phyloP scores from a whole-genome alignment of 495 filamentous ascomycete genomes.

The Margaritispora aquatica region DNA sequence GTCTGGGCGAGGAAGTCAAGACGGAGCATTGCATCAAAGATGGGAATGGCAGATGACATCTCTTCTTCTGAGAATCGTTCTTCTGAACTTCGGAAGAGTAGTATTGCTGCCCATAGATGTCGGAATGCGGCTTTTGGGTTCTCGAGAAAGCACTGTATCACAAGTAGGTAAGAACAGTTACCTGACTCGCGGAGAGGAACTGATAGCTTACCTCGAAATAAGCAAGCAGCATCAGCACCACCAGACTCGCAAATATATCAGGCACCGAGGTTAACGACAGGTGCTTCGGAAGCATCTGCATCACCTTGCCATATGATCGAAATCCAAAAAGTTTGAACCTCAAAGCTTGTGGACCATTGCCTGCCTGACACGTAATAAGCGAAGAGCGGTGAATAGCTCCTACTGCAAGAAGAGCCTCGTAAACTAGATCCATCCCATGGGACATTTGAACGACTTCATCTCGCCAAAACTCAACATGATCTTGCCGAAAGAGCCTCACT shows the following conservation, averaged over 20 bases:
- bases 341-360: neutral
- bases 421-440: slow-evolving; percentile 8
- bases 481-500: slow-evolving; percentile 4
- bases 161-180: too few species aligned
- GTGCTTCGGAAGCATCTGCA: slow-evolving; percentile 7
- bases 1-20: slow-evolving; percentile 62
- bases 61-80: slow-evolving; percentile 1
- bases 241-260: slow-evolving; percentile 2
- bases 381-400: slow-evolving; percentile 12
- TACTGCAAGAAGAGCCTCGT: slow-evolving; percentile 11
- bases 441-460: slow-evolving; percentile 18
- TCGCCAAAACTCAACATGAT: slow-evolving; percentile 14
- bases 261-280: neutral
- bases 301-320: slow-evolving; percentile 9
- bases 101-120: slow-evolving; percentile 15
- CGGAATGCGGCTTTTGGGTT: slow-evolving; percentile 10
- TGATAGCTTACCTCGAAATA: slow-evolving; percentile 11
- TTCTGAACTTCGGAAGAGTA: slow-evolving; percentile 7
- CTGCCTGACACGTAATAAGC: slow-evolving; percentile 6
- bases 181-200: too few species aligned
- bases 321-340: slow-evolving; percentile 10
- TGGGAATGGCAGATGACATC: slow-evolving; percentile 44
- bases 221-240: slow-evolving; percentile 10
- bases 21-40: slow-evolving; percentile 76
- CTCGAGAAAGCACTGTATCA: slow-evolving; percentile 10